phyloP scores from a whole-genome alignment of 2,329 filamentous ascomycete species.

The Xenoacremonium recifei region DNA sequence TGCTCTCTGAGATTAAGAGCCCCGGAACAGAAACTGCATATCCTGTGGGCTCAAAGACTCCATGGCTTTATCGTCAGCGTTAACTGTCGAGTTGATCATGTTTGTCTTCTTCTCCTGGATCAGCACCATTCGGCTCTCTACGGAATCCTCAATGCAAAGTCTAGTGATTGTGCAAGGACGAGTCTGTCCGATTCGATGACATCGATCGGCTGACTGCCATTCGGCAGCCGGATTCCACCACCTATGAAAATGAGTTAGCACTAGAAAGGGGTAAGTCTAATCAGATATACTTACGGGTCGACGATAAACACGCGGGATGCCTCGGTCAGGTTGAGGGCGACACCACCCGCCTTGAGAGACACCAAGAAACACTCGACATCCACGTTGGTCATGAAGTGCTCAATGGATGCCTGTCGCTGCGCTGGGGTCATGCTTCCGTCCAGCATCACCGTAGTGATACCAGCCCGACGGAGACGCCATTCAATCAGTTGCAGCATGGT shows the following conservation, averaged over 20 bases:
- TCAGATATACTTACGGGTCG: conserved; percentile 71
- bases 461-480: conserved; percentile 93
- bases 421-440: conserved; percentile 96
- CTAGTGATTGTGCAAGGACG: conserved; percentile 93
- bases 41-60: conserved; percentile 88
- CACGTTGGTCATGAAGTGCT: conserved; percentile 93
- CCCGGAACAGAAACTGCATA: conserved; percentile 94
- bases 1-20: conserved; percentile 46
- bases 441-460: conserved; percentile 97
- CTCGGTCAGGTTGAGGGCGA: conserved; percentile 92
- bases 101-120: conserved; percentile 98
- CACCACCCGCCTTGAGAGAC: conserved; percentile 92
- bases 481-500: conserved; percentile 97
- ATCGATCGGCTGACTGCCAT: conserved; percentile 94
- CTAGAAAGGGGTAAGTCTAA: neutral
- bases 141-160: conserved; percentile 93
- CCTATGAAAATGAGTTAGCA: conserved; percentile 42
- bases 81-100: conserved; percentile 97
- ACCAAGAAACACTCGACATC: conserved; percentile 96
- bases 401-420: conserved; percentile 89
- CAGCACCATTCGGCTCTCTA: conserved; percentile 92
- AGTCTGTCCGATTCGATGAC: conserved; percentile 92
- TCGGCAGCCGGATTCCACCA: conserved; percentile 99
- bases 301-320: conserved; percentile 94
- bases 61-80: conserved; percentile 86